Evolutionary conservation across 1,284 basidiomycete species (phyloP).

Genomic region (Ceratobasidium sp.): DNA sequence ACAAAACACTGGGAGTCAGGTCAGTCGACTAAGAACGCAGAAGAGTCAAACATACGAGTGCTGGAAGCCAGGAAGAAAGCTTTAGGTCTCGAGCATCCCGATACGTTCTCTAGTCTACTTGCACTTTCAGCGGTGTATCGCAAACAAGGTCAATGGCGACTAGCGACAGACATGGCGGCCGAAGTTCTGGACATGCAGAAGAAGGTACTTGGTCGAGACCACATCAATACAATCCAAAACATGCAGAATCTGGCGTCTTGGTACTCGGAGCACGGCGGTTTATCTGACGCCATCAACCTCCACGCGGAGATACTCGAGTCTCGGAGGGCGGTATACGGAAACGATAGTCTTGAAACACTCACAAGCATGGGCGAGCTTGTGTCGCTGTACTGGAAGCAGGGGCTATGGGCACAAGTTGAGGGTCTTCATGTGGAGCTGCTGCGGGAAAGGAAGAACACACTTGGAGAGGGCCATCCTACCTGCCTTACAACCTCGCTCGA

Average conservation of each 20-base stretch:
- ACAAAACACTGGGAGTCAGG: neutral
- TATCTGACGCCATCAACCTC: neutral
- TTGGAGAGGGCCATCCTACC: neutral
- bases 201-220: neutral
- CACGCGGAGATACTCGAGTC: neutral
- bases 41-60: too few species aligned
- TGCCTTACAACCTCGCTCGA: too few species aligned
- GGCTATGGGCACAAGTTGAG: neutral
- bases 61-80: neutral
- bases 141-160: neutral
- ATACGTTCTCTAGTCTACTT: neutral
- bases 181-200: neutral
- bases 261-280: neutral
- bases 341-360: neutral
- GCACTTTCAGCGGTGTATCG: neutral
- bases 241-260: neutral
- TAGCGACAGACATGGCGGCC: neutral
- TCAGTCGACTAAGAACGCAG: neutral
- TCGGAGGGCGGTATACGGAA: neutral
- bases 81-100: too few species aligned
- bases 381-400: neutral
- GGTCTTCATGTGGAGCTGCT: neutral
- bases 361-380: neutral
- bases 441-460: neutral
- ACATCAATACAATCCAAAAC: neutral